Percentiles rank a stretch among this genome's conserved stretches.
phyloP scores from a whole-genome alignment of 2,329 filamentous ascomycete genomes.

The Calonectria pauciramosa region DNA sequence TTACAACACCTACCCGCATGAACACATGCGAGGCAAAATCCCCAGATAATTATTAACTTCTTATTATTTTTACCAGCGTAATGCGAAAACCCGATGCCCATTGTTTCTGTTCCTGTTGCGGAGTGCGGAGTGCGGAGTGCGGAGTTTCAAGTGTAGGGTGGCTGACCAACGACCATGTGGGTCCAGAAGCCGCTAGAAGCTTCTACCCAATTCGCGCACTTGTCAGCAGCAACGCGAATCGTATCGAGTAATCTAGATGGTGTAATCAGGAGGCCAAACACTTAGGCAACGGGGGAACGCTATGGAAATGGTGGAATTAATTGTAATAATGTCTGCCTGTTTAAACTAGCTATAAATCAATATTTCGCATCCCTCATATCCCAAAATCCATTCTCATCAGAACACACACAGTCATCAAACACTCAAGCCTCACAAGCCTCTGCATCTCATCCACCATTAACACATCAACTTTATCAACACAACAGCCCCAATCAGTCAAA shows the following conservation, averaged over 20 bases:
- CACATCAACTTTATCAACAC: background rate
- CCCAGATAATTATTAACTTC: background rate
- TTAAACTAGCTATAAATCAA: constrained; percentile 49
- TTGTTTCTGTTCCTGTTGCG: background rate
- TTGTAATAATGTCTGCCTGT: constrained; percentile 23
- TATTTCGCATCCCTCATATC: constrained; percentile 22
- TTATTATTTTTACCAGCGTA: too few species aligned
- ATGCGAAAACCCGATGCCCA: too few species aligned
- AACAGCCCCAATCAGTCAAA: constrained; percentile 38
- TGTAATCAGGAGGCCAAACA: background rate
- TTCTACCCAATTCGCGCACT: background rate
- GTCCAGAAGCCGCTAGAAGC: background rate
- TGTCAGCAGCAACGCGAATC: background rate
- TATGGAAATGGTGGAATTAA: constrained; percentile 30
- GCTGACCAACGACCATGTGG: background rate
- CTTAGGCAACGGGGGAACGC: background rate
- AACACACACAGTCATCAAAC: constrained; percentile 33
- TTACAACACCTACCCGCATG: too few species aligned
- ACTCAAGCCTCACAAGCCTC: background rate
- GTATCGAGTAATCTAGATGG: background rate
- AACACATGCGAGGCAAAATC: too few species aligned
- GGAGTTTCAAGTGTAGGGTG: background rate
- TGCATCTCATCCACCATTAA: background rate
- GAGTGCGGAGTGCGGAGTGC: background rate
- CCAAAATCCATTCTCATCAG: constrained; percentile 42